Evolutionary conservation across 345 rosid genomes (phyloP), one percentile per base, ranked within the genome.

Genomic region (Mallotus nudiflorus): DNA sequence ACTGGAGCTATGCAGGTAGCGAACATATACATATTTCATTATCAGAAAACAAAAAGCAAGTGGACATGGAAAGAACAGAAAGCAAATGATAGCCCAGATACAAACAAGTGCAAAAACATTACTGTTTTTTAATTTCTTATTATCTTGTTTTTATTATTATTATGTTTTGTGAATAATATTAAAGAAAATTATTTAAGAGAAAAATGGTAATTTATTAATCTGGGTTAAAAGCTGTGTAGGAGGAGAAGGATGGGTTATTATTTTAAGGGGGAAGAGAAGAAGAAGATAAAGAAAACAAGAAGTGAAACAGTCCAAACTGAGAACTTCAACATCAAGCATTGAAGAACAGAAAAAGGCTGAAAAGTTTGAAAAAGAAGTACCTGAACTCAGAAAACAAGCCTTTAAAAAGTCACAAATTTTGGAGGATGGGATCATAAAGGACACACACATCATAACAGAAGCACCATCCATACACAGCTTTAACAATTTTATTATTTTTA

Each of bases 251-350:
- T 35, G 22, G 22, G 33, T 66, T 16, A 69, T 29, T 29, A 20
- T 5, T 29, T 37, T 15, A 69, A 50, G 37, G 45, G 20, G 42
- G 12, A 65, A 24, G 22, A 64, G 60, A 70, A 46, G 58, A 50
- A 37, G 61, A 53, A 22, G 35, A 67, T 45, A 15, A 45, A 61
- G 61, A 53, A 56, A 68, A 62, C 62, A 60, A 81, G 73, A 78
- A 69, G 69, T 20, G 72, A 74, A 81, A 82, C 51, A 58, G 84
- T 83, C 92, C 88, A 84, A 81, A 79, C 72, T 62, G 64, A 64
- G 73, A 80, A 81, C 81, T 81, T 82, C 79, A 86, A 78, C 86
- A 85, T 81, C 82, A 80, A 71, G 78, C 80, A 78, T 73, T 80
- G 58, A 73, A 75, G 74, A 68, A 72, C 77, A 62, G 82, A 69